These are phyloP conservation scores for Linnemannia zychae DNA, from an alignment of 192 early-diverging fungal species.

Conservation along the genomic window DNA sequence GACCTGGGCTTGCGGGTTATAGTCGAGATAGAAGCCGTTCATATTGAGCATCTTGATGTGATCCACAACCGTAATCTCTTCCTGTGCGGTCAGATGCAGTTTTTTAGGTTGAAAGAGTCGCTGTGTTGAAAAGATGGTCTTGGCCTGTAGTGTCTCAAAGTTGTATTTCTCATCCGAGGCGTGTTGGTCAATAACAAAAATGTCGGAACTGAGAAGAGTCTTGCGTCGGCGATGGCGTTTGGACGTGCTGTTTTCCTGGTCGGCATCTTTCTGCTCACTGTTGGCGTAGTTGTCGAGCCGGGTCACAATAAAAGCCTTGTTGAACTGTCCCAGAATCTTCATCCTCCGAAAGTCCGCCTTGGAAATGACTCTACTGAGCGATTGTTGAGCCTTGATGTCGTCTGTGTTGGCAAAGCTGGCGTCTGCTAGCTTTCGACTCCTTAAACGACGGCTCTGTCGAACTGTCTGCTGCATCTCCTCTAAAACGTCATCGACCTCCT, in stretches of 20 bases:
- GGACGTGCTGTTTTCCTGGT: background rate
- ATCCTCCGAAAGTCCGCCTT: constrained; percentile 89
- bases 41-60: constrained; percentile 74
- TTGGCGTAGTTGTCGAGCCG: constrained; percentile 62
- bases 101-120: constrained; percentile 74
- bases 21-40: constrained; percentile 86
- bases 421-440: constrained; percentile 33
- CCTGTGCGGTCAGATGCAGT: constrained; percentile 80
- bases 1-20: constrained; percentile 70
- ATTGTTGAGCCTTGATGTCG: constrained; percentile 60
- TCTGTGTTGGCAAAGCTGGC: constrained; percentile 61
- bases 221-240: background rate
- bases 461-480: background rate
- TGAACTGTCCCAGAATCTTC: constrained; percentile 96
- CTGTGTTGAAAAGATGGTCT: constrained; percentile 74
- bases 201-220: constrained; percentile 62
- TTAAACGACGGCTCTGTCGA: constrained; percentile 12
- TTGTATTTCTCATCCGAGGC: constrained; percentile 98
- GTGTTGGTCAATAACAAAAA: constrained; percentile 98
- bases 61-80: constrained; percentile 86
- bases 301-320: constrained; percentile 94
- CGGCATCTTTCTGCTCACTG: background rate
- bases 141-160: constrained; percentile 86
- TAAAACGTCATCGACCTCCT: constrained; percentile 27
- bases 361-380: constrained; percentile 68